These are phyloP conservation scores for Daedaleopsis sinensis DNA, from an alignment of 768 basidiomycete species.

Conservation along the genomic window DNA sequence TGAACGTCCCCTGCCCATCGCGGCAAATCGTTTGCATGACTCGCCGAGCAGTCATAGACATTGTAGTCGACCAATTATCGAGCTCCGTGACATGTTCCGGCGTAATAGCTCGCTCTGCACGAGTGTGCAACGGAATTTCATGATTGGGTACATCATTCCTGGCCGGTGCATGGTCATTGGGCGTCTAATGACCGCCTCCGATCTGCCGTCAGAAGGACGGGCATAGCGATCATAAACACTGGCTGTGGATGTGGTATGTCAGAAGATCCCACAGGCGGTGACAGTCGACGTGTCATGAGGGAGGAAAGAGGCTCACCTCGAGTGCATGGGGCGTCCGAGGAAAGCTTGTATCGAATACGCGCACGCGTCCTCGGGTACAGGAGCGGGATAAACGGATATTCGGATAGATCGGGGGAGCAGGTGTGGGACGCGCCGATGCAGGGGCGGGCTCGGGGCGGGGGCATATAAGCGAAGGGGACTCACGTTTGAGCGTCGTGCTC, in stretches of 20 bases:
- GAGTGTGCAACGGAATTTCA: not conserved
- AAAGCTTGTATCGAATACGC: slow-evolving; percentile 13
- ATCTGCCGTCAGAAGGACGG: not conserved
- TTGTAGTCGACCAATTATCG: too few relatives aligned
- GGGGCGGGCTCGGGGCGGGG: not conserved
- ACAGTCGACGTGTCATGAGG: slow-evolving; percentile 10
- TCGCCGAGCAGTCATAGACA: too few relatives aligned
- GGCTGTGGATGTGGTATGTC: slow-evolving; percentile 14
- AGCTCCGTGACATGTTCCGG: too few relatives aligned
- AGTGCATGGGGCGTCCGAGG: not conserved
- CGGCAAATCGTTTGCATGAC: too few relatives aligned
- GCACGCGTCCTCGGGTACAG: slow-evolving; percentile 10
- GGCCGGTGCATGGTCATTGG: not conserved
- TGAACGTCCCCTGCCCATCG: too few relatives aligned
- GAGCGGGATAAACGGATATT: not conserved
- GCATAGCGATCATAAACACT: slow-evolving; percentile 8
- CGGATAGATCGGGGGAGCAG: slow-evolving; percentile 1
- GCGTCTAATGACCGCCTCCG: not conserved
- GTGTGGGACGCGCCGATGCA: slow-evolving; percentile 8
- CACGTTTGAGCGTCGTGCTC: slow-evolving; percentile 87
- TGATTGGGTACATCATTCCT: not conserved
- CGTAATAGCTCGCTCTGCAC: too few relatives aligned
- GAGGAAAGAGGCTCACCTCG: slow-evolving; percentile 9
- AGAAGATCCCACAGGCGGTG: slow-evolving; percentile 9
- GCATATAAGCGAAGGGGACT: slow-evolving; percentile 40